Conservation (phyloP, 2,329 filamentous ascomycete species). For the Colletotrichum brevisporum region DNA sequence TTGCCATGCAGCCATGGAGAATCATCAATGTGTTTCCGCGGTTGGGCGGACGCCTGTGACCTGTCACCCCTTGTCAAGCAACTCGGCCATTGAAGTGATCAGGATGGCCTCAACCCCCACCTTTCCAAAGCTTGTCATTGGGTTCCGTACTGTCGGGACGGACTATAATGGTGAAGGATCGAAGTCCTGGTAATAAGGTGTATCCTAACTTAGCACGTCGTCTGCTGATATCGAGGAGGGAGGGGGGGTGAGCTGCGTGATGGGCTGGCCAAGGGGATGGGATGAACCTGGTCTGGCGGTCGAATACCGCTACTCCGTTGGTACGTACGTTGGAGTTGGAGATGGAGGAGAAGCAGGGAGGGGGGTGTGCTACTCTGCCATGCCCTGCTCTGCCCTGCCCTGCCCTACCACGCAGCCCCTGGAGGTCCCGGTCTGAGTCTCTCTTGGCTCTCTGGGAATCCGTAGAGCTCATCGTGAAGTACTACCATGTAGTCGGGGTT, state of each 20-base stretch:
- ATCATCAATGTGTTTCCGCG: constrained; percentile 7
- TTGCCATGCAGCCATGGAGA: constrained; percentile 31
- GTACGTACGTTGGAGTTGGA: neutral
- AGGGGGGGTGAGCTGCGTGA: neutral
- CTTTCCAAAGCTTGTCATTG: constrained; percentile 1
- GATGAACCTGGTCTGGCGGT: constrained; percentile 3
- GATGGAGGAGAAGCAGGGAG: neutral
- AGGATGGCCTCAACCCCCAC: neutral
- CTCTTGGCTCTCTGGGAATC: too few relatives aligned
- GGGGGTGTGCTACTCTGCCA: neutral
- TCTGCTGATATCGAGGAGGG: neutral
- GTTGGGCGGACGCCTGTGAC: constrained; percentile 1
- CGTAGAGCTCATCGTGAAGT: too few relatives aligned
- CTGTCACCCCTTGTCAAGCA: constrained; percentile 6
- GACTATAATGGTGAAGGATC: constrained; percentile 7
- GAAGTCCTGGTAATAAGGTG: constrained; percentile 19
- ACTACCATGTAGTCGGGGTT: too few relatives aligned
- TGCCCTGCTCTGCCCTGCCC: too few relatives aligned
- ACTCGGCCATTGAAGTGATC: constrained; percentile 14
- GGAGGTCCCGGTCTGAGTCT: too few relatives aligned
- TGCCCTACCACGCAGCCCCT: too few relatives aligned
- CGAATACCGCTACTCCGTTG: neutral
- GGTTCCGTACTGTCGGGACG: constrained; percentile 22
- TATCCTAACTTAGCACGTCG: constrained; percentile 16
- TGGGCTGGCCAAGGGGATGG: neutral